A percentile compares a stretch with the other conserved stretches of the same genome.
Conservation (phyloP, 208 protist genomes). For the Leishmania amazonensis region DNA sequence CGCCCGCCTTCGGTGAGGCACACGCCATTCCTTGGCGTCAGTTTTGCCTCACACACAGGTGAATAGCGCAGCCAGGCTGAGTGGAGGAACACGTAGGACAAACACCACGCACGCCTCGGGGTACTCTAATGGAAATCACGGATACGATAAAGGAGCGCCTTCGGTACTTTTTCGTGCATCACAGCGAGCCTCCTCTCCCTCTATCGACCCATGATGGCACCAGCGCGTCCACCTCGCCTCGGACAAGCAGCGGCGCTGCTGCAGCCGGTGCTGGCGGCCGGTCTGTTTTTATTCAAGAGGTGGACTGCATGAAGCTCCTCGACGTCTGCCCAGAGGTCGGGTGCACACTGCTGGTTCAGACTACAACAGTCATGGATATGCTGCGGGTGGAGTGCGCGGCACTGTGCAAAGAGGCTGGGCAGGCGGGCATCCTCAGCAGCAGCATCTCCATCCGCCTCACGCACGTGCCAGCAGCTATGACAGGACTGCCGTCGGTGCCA, state of each 20-base stretch:
- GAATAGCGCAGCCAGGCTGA: background rate
- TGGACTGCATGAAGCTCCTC: constrained; percentile 83
- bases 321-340: constrained; percentile 50
- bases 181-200: constrained; percentile 60
- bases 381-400: constrained; percentile 50
- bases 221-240: background rate
- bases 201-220: constrained; percentile 12
- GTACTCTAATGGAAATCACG: constrained; percentile 17
- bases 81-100: background rate
- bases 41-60: background rate
- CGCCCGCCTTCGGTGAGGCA: background rate
- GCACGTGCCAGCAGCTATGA: constrained; percentile 61
- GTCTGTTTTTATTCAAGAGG: constrained; percentile 60
- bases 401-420: constrained; percentile 57
- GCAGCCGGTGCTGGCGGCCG: constrained; percentile 24
- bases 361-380: constrained; percentile 43
- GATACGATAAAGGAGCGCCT: constrained; percentile 25
- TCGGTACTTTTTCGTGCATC: constrained; percentile 58
- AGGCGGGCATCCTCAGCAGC: constrained; percentile 34
- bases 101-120: background rate
- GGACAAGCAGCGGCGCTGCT: background rate
- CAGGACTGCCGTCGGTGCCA: constrained; percentile 61
- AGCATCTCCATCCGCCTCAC: constrained; percentile 72
- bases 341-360: constrained; percentile 46
- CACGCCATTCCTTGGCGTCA: background rate